Evolutionary conservation across 768 basidiomycete genomes (phyloP), one percentile per base, ranked within the genome.

Genomic region (Podaxis sp.): DNA sequence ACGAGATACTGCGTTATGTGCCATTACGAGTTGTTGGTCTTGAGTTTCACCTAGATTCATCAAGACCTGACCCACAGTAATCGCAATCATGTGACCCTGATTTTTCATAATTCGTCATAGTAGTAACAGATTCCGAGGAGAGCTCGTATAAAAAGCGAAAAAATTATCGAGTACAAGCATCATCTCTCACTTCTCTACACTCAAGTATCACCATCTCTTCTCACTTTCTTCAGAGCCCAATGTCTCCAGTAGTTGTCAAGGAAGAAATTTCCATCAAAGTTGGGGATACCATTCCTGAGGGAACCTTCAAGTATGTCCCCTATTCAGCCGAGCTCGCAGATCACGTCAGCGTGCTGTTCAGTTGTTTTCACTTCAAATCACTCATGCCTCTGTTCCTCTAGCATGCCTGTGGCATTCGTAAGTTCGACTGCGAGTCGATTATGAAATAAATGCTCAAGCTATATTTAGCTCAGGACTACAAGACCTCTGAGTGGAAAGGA

Each of bases 401-500:
- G 87, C 67, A 79, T 57, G 84, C 76, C 13, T 91, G 89, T 67
- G 90, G 89, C 62, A 64, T 79, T 46, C 83, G 89, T 90, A 70
- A 68, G 89, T 75, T 25, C 32, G 5, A 28, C 14, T 40, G 21
- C 16, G 9, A 58, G 58, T 10, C 28, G 11, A 37, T 25, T 16
- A 23, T 27, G 18, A 47, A 6, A 35, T 47, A 46, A 38, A 64
- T 46, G 37, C 54, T 37, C 55, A 35, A 1, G 11, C 4, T 21
- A 16, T 14, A 37, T 23, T 4, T 14, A 57, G 56, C 56, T 18
- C 28, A 48, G 16, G 56, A 57, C 5, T 57, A 55, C 32, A 74
- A 72, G 40, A 89, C 83, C 27, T 76, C 85, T 61, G 78, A 82
- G 50, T 91, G 88, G 88, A 87, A 87, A 71, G 87, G 86, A 68